Evolutionary conservation across 305 asterid genomes (phyloP).

Genomic region (Solanum aculeatissimum): DNA sequence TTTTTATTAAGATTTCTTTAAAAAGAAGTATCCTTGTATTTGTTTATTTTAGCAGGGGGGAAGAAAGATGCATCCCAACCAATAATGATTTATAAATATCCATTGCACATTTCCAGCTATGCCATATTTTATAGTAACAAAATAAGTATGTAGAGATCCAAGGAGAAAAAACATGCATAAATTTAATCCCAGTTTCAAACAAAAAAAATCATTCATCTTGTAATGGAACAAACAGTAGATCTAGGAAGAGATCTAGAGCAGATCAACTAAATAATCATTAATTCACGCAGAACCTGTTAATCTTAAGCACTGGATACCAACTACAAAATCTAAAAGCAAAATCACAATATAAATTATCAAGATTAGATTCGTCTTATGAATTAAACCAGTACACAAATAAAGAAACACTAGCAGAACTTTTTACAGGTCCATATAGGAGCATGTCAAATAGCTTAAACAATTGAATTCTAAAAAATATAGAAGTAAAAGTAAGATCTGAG

Average conservation of each 20-base stretch:
- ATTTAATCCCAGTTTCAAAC: neutral
- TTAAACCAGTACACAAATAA: neutral
- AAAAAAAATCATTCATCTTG: neutral
- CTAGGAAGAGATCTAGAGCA: neutral
- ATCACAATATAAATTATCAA: neutral
- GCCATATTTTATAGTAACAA: neutral
- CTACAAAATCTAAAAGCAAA: neutral
- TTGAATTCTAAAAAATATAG: neutral
- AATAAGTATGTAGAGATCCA: neutral
- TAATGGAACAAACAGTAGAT: neutral
- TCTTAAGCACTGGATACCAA: neutral
- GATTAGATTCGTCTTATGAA: neutral
- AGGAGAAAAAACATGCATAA: neutral
- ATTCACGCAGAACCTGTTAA: neutral
- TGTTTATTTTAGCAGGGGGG: neutral
- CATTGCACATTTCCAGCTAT: neutral
- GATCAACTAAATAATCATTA: neutral
- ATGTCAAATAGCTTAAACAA: neutral
- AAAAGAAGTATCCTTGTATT: neutral
- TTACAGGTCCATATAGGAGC: neutral
- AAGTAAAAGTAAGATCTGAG: neutral
- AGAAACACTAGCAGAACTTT: neutral
- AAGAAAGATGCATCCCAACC: neutral
- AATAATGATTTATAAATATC: neutral
- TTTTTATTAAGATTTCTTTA: no score